Conservation (phyloP, 768 basidiomycete genomes). For the Pisolithus tinctorius region DNA sequence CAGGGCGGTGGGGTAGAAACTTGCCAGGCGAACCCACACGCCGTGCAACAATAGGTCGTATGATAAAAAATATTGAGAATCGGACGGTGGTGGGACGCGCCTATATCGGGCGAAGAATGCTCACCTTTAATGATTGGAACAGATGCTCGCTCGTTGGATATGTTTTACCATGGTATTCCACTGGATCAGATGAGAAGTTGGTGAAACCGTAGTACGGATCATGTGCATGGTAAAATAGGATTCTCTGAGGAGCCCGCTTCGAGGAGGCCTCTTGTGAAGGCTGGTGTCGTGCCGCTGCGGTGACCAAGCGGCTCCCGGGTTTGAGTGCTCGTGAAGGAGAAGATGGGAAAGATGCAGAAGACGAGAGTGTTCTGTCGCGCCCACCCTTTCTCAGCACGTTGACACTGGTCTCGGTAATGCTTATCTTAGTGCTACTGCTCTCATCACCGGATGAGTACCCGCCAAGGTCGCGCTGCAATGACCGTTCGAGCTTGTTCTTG, state of each 20-base stretch:
- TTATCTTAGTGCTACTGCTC: constrained; percentile 11
- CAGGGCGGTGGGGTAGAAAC: constrained; percentile 30
- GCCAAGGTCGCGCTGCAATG: constrained; percentile 14
- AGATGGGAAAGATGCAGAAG: neutral
- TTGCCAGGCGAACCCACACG: constrained; percentile 13
- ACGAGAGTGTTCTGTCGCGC: neutral
- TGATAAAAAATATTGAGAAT: neutral
- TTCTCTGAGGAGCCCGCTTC: constrained; percentile 17
- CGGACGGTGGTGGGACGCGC: neutral
- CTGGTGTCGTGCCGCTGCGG: neutral
- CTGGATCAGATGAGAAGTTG: constrained; percentile 37
- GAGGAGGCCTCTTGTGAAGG: constrained; percentile 8
- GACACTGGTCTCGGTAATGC: constrained; percentile 20
- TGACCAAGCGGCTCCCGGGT: neutral
- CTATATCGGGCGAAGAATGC: neutral
- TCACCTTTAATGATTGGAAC: constrained; percentile 40
- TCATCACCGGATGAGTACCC: constrained; percentile 26
- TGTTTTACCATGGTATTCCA: constrained; percentile 30
- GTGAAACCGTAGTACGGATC: constrained; percentile 35
- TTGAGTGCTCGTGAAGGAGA: constrained; percentile 7
- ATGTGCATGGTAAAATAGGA: constrained; percentile 26
- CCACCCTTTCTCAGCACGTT: constrained; percentile 14
- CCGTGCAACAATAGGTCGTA: neutral
- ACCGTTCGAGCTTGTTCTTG: constrained; percentile 22
- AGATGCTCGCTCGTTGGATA: constrained; percentile 45